Base-by-base conservation (phyloP, 129 eudicot species). In the Centella asiatica region DNA sequence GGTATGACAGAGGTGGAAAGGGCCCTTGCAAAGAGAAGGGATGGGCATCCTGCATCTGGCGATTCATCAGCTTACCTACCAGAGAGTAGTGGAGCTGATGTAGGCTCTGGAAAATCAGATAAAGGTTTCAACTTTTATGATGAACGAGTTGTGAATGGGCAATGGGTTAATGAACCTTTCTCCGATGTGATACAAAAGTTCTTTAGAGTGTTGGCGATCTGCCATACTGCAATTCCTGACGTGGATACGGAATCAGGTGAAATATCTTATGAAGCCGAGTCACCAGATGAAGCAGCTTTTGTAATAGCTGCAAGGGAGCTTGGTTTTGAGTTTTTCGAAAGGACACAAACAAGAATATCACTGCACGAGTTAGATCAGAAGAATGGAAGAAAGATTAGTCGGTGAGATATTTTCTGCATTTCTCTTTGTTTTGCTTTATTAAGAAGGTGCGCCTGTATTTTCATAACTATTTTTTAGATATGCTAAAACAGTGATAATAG, bases 271-370 rank as follows among this genome's bases (percentile, higher is more conserved):
- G 99, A 93, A 78, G 99, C 93, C 18, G 99, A 93, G 66, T 93
- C 99, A 51, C 99, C 99, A 5, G 99, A 93, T 83, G 99, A 93
- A 82, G 96, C 99, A 68, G 87, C 99, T 22, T 93, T 93, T 72
- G 99, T 93, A 33, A 85, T 85, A 60, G 95, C 95, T 70, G 99
- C 99, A 7, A 79, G 88, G 67, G 95, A 88, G 75, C 81, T 88
- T 68, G 95, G 96, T 36, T 93, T 93, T 73, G 89, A 93, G 60
- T 87, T 93, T 67, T 93, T 78, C 51, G 76, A 76, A 65, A 88
- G 99, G 81, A 80, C 99, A 14, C 99, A 93, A 73, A 85, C 88
- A 5, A 80, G 83, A 69, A 88, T 93, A 54, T 82, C 73, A 20
- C 64, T 93, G 93, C 95, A 78, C 68, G 99, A 93, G 61, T 73